These are phyloP conservation scores for Cyphellophora europaea DNA, from an alignment of 2,329 filamentous ascomycete species.

Conservation along the genomic window DNA sequence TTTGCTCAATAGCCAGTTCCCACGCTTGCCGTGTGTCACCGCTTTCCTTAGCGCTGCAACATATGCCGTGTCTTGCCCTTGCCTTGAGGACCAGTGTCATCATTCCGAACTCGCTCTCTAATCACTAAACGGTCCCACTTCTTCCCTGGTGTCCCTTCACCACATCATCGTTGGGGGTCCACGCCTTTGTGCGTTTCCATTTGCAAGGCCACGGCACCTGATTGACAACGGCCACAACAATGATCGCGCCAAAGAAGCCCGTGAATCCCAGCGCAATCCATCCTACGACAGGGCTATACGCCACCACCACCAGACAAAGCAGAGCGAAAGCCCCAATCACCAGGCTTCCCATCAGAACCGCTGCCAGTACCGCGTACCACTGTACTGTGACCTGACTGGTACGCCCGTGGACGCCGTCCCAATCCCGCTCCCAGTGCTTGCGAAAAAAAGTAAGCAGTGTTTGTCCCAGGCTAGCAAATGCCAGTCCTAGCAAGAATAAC, in stretches of 20 bases:
- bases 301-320: slow-evolving; percentile 18
- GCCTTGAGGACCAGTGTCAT: no score
- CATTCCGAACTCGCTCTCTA: no score
- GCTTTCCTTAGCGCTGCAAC: no score
- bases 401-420: slow-evolving; percentile 16
- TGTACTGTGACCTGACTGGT: slow-evolving; percentile 15
- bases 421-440: slow-evolving; percentile 17
- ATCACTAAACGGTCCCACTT: no score
- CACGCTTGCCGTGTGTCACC: no score
- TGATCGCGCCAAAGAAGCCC: slow-evolving; percentile 15
- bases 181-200: no score
- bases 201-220: slow-evolving; percentile 14
- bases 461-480: slow-evolving; percentile 16
- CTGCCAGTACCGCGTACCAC: slow-evolving; percentile 15
- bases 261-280: slow-evolving; percentile 19
- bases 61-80: no score
- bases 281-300: slow-evolving; percentile 16
- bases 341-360: slow-evolving; percentile 15
- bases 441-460: slow-evolving; percentile 20
- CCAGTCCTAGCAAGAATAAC: slow-evolving; percentile 18
- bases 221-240: slow-evolving; percentile 12
- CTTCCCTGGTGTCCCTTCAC: no score
- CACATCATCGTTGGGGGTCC: no score
- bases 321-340: slow-evolving; percentile 18
- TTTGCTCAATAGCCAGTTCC: no score